phyloP scores from a whole-genome alignment of 768 basidiomycete species.

The Boletus subparvulus region DNA sequence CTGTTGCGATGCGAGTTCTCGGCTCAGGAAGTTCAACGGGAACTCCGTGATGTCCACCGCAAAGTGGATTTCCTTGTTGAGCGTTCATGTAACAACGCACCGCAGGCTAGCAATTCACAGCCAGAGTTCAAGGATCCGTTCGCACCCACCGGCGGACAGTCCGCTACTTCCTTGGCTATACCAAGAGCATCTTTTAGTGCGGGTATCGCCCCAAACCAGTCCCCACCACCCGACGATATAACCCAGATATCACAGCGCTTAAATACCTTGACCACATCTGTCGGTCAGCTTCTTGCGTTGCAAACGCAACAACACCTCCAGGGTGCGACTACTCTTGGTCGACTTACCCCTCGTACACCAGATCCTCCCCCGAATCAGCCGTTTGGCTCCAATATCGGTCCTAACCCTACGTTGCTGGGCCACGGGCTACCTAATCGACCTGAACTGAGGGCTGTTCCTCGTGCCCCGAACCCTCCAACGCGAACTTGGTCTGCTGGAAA shows the following conservation, averaged over 20 bases:
- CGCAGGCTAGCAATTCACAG: constrained; percentile 33
- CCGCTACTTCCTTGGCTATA: constrained; percentile 38
- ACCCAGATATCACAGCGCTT: constrained; percentile 74
- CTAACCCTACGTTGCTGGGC: constrained; percentile 44
- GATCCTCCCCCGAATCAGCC: constrained; percentile 47
- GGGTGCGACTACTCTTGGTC: constrained; percentile 36
- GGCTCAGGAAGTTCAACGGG: constrained; percentile 69
- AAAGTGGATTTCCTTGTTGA: constrained; percentile 79
- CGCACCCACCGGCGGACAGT: constrained; percentile 41
- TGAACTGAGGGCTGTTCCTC: constrained; percentile 58
- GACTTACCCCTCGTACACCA: constrained; percentile 34
- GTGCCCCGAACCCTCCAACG: constrained; percentile 68
- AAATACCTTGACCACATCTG: constrained; percentile 77
- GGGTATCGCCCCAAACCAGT: constrained; percentile 72
- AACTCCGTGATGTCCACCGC: constrained; percentile 69
- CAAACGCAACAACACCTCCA: constrained; percentile 74
- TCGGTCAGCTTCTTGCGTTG: constrained; percentile 78
- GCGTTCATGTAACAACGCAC: constrained; percentile 44
- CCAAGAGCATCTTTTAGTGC: constrained; percentile 64
- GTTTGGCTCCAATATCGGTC: constrained; percentile 37
- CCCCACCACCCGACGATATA: constrained; percentile 66
- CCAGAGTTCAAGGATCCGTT: constrained; percentile 89
- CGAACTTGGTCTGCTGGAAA: constrained; percentile 86
- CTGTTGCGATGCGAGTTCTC: constrained; percentile 69
- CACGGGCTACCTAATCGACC: constrained; percentile 66